Evolutionary conservation across 2,329 filamentous ascomycete genomes (phyloP).

Genomic region (Basipetospora chlamydospora): DNA sequence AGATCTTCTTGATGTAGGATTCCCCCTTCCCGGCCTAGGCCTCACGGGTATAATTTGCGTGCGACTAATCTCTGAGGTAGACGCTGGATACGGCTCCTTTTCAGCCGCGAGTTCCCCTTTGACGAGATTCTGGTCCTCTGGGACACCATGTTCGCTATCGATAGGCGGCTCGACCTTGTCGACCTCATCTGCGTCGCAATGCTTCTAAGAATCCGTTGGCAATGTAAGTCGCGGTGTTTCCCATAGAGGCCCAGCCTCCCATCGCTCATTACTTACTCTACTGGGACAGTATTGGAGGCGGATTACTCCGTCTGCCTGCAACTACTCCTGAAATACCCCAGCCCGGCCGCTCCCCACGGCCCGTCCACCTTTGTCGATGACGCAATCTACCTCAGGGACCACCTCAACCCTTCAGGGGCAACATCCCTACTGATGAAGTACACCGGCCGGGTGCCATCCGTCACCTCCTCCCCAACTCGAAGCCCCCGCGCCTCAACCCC

Average conservation of each 20-base stretch:
- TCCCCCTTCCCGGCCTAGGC: not conserved
- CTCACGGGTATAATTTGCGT: not conserved
- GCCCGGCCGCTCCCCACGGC: conserved; percentile 44
- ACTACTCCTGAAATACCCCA: conserved; percentile 70
- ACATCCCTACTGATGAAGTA: conserved; percentile 56
- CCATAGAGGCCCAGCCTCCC: too few species aligned
- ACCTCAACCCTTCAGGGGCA: conserved; percentile 48
- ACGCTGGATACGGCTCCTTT: conserved; percentile 85
- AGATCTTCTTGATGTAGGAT: conserved; percentile 82
- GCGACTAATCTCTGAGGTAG: conserved; percentile 24
- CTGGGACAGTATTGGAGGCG: conserved; percentile 53
- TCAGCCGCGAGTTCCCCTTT: conserved; percentile 86
- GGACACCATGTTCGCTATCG: conserved; percentile 83
- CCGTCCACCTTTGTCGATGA: conserved; percentile 77
- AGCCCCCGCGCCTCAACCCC: conserved; percentile 17
- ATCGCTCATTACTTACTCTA: not conserved
- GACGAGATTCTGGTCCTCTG: conserved; percentile 72
- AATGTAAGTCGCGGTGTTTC: conserved; percentile 53
- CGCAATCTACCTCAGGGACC: conserved; percentile 57
- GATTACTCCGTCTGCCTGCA: conserved; percentile 81
- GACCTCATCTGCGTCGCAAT: conserved; percentile 90
- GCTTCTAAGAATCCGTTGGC: conserved; percentile 83
- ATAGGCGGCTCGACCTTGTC: conserved; percentile 64
- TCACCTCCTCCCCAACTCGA: conserved; percentile 12
- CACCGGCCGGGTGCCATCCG: conserved; percentile 37